These are phyloP conservation scores for Eutrema japonicum DNA, from an alignment of 345 rosid genomes.

Conservation along the genomic window DNA sequence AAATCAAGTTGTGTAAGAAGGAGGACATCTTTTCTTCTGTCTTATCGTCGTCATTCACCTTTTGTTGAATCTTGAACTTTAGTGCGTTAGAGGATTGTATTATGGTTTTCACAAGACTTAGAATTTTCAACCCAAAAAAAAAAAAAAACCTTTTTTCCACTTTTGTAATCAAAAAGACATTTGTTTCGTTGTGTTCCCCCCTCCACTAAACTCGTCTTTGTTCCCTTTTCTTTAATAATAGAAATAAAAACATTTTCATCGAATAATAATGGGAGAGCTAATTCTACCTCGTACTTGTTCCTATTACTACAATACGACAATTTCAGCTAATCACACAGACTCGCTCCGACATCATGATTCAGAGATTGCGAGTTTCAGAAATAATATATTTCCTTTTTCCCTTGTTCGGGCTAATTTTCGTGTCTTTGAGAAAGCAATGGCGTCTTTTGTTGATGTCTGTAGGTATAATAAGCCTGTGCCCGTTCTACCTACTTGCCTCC, in stretches of 20 bases:
- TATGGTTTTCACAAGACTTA: slow-evolving; percentile 33
- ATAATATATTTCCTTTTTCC: not conserved
- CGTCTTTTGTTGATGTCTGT: slow-evolving; percentile 45
- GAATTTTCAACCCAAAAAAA: not conserved
- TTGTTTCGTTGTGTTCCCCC: slow-evolving; percentile 20
- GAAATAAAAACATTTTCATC: not conserved
- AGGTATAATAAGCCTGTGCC: slow-evolving; percentile 46
- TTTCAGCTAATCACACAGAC: not conserved
- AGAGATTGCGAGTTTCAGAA: slow-evolving; percentile 6
- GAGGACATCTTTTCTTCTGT: slow-evolving; percentile 33
- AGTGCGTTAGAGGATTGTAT: slow-evolving; percentile 28
- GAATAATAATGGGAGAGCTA: too few relatives aligned
- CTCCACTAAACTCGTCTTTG: slow-evolving; percentile 8
- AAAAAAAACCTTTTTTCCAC: too few relatives aligned
- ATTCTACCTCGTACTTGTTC: not conserved
- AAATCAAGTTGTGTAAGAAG: slow-evolving; percentile 36
- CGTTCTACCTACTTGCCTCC: slow-evolving; percentile 45
- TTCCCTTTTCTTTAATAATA: not conserved
- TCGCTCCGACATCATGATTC: slow-evolving; percentile 17
- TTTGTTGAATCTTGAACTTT: slow-evolving; percentile 22
- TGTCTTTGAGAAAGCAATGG: slow-evolving; percentile 45
- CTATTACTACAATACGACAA: slow-evolving; percentile 2
- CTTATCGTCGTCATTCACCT: slow-evolving; percentile 34
- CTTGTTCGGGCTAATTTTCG: not conserved
- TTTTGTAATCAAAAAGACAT: not conserved